phyloP scores from a whole-genome alignment of 176 grass and related monocot genomes.

The Areca catechu region DNA sequence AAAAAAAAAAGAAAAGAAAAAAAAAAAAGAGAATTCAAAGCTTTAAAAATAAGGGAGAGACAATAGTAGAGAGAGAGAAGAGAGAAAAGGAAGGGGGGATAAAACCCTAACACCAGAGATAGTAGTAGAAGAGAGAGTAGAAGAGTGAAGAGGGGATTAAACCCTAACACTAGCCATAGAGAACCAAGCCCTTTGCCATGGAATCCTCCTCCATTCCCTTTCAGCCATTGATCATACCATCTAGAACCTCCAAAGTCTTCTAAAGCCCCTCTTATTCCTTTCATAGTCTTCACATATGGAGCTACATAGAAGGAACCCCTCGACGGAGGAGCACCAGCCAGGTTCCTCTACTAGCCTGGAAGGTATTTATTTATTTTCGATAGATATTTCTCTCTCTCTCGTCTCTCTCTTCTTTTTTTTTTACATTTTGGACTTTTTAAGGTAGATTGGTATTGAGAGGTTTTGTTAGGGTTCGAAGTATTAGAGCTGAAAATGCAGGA shows the following conservation, averaged over 20 bases:
- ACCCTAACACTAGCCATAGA: too few relatives aligned
- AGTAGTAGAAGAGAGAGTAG: too few relatives aligned
- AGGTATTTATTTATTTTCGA: conserved; percentile 35
- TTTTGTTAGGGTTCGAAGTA: conserved; percentile 26
- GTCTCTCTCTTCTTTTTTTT: background rate
- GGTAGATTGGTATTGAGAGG: conserved; percentile 1
- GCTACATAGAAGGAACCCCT: conserved; percentile 12
- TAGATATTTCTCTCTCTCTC: background rate
- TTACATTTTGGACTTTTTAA: background rate
- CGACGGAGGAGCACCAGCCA: conserved; percentile 7
- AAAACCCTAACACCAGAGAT: too few relatives aligned
- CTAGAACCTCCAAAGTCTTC: conserved; percentile 7
- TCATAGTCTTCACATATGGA: conserved; percentile 11
- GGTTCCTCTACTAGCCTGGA: conserved; percentile 37
- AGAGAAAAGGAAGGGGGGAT: background rate
- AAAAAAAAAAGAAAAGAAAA: background rate
- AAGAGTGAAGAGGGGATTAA: background rate
- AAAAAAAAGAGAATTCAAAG: background rate
- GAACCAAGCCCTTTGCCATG: background rate
- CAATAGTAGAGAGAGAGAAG: too few relatives aligned
- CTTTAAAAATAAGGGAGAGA: background rate
- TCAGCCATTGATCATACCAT: conserved; percentile 11
- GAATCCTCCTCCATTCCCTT: background rate
- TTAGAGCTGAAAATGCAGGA: background rate
- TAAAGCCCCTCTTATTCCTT: too few relatives aligned